phyloP scores from a whole-genome alignment of 2,329 filamentous ascomycete species.

The Diplodia sapinea region DNA sequence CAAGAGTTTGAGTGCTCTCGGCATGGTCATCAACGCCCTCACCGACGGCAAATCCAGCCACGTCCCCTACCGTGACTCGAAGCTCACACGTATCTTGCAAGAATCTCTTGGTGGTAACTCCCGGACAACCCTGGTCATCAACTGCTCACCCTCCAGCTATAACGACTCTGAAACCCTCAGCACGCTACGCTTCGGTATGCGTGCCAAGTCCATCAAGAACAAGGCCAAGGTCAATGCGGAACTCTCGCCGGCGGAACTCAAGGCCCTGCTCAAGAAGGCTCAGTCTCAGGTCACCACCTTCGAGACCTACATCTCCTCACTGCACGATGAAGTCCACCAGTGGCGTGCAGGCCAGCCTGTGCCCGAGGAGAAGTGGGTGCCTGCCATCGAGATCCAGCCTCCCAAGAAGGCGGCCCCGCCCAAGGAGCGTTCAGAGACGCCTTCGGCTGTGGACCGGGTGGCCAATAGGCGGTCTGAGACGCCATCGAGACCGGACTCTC shows the following conservation, averaged over 20 bases:
- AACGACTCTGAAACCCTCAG: conserved; percentile 94
- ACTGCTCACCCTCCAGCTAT: conserved; percentile 98
- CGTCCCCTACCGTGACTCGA: conserved; percentile 96
- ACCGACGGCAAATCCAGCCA: conserved; percentile 97
- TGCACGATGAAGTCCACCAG: conserved; percentile 82
- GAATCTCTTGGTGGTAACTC: conserved; percentile 98
- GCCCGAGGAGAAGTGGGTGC: conserved; percentile 86
- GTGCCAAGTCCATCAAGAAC: conserved; percentile 99
- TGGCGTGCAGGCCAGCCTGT: conserved; percentile 91
- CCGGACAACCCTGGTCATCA: conserved; percentile 96
- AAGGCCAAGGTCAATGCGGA: conserved; percentile 99
- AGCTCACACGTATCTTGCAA: conserved; percentile 95
- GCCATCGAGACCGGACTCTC: conserved; percentile 65
- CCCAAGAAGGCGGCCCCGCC: conserved; percentile 54
- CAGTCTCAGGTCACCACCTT: conserved; percentile 89
- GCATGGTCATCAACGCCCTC: conserved; percentile 98
- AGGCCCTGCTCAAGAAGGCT: conserved; percentile 88
- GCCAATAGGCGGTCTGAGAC: conserved; percentile 56
- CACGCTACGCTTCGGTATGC: conserved; percentile 90
- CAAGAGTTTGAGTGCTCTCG: conserved; percentile 96
- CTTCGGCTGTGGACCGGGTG: conserved; percentile 53
- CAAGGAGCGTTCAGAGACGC: conserved; percentile 64
- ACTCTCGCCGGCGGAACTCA: conserved; percentile 93
- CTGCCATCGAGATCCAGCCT: conserved; percentile 64
- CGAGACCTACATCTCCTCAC: conserved; percentile 79